Conservation (phyloP, 108 stramenopile species). For the Skeletonema menzelii region DNA sequence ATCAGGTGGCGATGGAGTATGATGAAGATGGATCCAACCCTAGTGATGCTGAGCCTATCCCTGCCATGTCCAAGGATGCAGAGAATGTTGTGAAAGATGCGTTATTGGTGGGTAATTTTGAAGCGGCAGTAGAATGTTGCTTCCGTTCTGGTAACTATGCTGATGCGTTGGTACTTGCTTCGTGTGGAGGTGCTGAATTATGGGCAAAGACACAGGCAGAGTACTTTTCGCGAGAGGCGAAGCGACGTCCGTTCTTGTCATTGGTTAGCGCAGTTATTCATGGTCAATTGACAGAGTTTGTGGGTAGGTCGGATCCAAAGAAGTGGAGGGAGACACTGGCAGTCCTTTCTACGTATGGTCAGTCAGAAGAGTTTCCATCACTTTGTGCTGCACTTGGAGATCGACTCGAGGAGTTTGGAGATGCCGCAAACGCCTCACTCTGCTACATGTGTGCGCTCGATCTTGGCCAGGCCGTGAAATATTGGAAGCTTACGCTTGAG, state of each 20-base stretch:
- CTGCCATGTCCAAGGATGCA: slow-evolving; percentile 57
- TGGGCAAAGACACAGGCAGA: slow-evolving; percentile 90
- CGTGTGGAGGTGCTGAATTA: slow-evolving; percentile 92
- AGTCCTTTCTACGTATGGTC: slow-evolving; percentile 91
- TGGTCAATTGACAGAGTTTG: slow-evolving; percentile 66
- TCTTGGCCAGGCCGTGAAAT: slow-evolving; percentile 76
- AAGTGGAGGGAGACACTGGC: slow-evolving; percentile 96
- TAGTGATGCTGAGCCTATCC: slow-evolving; percentile 11
- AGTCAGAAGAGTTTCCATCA: slow-evolving; percentile 87
- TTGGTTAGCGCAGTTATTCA: slow-evolving; percentile 90
- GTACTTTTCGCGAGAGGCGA: slow-evolving; percentile 80
- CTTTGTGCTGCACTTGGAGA: slow-evolving; percentile 90
- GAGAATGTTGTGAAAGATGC: slow-evolving; percentile 84
- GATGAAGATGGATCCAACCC: slow-evolving; percentile 22
- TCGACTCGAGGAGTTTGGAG: slow-evolving; percentile 79
- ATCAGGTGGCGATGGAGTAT: slow-evolving; percentile 53
- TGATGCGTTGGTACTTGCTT: slow-evolving; percentile 93
- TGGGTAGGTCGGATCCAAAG: slow-evolving; percentile 68
- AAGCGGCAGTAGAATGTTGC: slow-evolving; percentile 96
- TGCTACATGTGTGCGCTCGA: slow-evolving; percentile 97
- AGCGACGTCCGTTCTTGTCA: slow-evolving; percentile 78
- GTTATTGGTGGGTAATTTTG: slow-evolving; percentile 94
- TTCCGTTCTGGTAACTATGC: slow-evolving; percentile 86
- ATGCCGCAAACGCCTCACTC: slow-evolving; percentile 78
- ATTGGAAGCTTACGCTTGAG: slow-evolving; percentile 80